Percentiles rank a stretch among this genome's conserved stretches.
These are phyloP conservation scores for Paraurostyla sp. DNA, from an alignment of 73 alveolate genomes.

Conservation along the genomic window DNA sequence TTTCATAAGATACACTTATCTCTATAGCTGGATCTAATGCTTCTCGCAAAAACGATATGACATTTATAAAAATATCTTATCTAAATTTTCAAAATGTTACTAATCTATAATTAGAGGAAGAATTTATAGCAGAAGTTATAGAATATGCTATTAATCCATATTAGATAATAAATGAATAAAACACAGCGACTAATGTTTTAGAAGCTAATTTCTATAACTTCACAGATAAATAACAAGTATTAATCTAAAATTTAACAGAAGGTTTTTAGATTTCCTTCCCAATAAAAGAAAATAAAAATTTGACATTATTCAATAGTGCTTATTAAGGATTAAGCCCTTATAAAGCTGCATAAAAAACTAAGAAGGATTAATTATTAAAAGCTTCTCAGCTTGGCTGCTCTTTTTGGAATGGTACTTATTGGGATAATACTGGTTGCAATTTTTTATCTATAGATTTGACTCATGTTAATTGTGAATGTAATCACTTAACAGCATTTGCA, in stretches of 20 bases:
- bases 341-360: background rate
- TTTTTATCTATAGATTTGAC: background rate
- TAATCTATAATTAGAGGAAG: background rate
- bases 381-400: background rate
- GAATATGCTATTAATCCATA: background rate
- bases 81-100: background rate
- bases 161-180: background rate
- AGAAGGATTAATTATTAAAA: background rate
- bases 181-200: background rate
- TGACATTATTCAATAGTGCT: background rate
- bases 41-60: background rate
- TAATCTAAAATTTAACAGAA: background rate
- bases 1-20: background rate
- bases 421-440: background rate
- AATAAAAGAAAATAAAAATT: background rate
- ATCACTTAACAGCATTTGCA: background rate
- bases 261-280: background rate
- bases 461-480: background rate
- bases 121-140: background rate
- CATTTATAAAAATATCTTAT: constrained; percentile 1
- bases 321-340: background rate
- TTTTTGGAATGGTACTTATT: background rate
- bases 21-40: background rate
- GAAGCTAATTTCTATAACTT: background rate
- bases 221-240: background rate